Conservation (phyloP, 2,329 filamentous ascomycete species). For the Alternaria triticina region DNA sequence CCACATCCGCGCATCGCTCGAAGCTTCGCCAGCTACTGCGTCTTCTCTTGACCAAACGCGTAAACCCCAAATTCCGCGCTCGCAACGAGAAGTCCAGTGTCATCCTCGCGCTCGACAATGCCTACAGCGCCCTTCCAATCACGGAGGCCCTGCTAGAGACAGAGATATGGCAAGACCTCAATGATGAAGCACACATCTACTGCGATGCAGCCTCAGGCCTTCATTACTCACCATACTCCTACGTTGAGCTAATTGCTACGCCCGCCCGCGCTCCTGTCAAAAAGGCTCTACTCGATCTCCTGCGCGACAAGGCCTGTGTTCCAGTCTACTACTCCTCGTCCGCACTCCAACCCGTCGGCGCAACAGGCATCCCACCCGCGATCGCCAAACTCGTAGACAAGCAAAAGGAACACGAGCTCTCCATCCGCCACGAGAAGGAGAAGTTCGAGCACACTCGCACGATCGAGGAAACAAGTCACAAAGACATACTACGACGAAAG, state of each 20-base stretch:
- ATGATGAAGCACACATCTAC: constrained; percentile 61
- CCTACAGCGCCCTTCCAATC: constrained; percentile 60
- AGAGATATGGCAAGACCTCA: constrained; percentile 69
- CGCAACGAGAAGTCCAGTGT: constrained; percentile 64
- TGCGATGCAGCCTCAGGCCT: constrained; percentile 52
- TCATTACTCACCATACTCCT: constrained; percentile 71
- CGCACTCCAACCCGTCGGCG: constrained; percentile 47
- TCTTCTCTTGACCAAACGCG: constrained; percentile 63
- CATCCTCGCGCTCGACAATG: constrained; percentile 65
- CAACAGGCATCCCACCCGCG: constrained; percentile 39
- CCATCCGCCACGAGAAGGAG: constrained; percentile 35
- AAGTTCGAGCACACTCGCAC: constrained; percentile 35
- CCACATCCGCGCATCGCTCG: constrained; percentile 40
- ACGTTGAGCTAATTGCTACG: constrained; percentile 52
- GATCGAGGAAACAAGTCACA: constrained; percentile 38
- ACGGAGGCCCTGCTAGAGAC: constrained; percentile 66
- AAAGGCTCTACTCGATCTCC: constrained; percentile 34
- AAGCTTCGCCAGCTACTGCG: constrained; percentile 56
- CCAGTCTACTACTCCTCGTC: constrained; percentile 44
- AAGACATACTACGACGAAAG: constrained; percentile 35
- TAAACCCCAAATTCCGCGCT: constrained; percentile 62
- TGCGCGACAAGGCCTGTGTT: constrained; percentile 43
- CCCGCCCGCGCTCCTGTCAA: constrained; percentile 26
- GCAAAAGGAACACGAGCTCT: constrained; percentile 40
- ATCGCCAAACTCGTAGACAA: constrained; percentile 39